Evolutionary conservation across 441 rosid genomes (phyloP), one percentile per base, ranked within the genome.

Genomic region (Syzygium malaccense): DNA sequence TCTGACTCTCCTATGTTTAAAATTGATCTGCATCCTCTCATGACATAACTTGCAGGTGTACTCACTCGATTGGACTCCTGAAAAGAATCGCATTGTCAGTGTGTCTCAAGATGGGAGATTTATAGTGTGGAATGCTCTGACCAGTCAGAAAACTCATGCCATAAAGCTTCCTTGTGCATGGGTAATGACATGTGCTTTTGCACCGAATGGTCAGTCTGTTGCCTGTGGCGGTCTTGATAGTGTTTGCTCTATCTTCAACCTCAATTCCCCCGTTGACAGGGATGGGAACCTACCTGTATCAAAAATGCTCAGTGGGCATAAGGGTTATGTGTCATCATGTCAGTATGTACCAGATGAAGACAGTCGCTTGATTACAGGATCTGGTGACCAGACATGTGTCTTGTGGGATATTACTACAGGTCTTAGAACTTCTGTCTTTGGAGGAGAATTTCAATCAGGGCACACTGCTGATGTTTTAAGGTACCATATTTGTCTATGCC

Each of bases 171-270:
- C 99, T 87, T 96, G 98, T 90, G 98, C 99, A 3, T 96, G 99
- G 99, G 98, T 97, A 91, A 97, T 96, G 99, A 95, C 99, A 30
- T 97, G 99, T 91, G 99, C 99, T 68, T 98, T 98, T 93, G 97
- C 98, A 86, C 99, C 99, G 2, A 93, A 93, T 54, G 97, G 99
- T 87, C 99, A 95, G 88, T 94, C 97, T 8, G 99, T 98, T 91
- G 98, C 99, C 53, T 96, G 98, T 90, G 99, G 99, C 86, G 99
- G 99, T 89, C 98, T 97, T 87, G 99, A 98, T 88, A 96, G 98
- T 87, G 95, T 94, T 54, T 97, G 98, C 92, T 96, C 99, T 80
- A 94, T 98, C 90, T 97, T 98, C 91, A 96, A 95, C 93, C 95
- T 98, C 86, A 98, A 94, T 93, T 95, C 98, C 25, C 93, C 96